Evolutionary conservation across 176 grass and related monocot genomes (phyloP), one percentile per base, ranked within the genome.

Genomic region (Rhynchospora pubera): DNA sequence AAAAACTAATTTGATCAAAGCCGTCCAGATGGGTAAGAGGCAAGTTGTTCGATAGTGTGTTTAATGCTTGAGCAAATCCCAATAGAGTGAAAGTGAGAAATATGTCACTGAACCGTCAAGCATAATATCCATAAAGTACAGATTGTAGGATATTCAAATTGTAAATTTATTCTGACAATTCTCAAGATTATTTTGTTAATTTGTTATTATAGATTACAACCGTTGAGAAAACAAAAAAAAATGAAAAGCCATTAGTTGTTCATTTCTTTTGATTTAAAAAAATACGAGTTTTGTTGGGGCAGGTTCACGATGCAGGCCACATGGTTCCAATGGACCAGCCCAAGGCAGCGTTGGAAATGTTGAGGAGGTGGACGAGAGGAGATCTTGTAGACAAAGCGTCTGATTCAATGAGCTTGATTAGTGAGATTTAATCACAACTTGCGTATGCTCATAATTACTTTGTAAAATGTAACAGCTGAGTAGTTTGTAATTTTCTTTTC

Each of bases 271-370:
- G 71, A 19, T 53, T 30, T 73, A 4, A 73, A 75, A n/a, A 75
- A 45, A 15, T 1, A 51, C 12, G 48, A 75, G 10, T 26, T 21
- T 75, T 53, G 28, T 10, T 15, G 66, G 21, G 11, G 13, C 83
- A 97, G 94, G 88, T 97, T 83, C 89, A 97, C 0, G 86, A 97
- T 79, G 78, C 94, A 23, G 94, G 91, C 8, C 94, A 97, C 88
- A 97, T 97, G 94, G 94, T 97, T 15, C 94, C 94, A 5, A 97
- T 97, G 94, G 94, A 97, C 90, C 94, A 97, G 82, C 94, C 94
- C 0, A 92, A 94, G 72, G 91, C 88, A 42, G 86, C 94, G n/a
- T 59, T 97, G 63, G 94, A 97, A 85, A 97, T 97, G 94, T 79
- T 97, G 15, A 94, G 72, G 89, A 83, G 89, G 67, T 97, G 91